Evolutionary conservation across 1,284 basidiomycete species (phyloP).

Genomic region (Melampsora larici-populina): DNA sequence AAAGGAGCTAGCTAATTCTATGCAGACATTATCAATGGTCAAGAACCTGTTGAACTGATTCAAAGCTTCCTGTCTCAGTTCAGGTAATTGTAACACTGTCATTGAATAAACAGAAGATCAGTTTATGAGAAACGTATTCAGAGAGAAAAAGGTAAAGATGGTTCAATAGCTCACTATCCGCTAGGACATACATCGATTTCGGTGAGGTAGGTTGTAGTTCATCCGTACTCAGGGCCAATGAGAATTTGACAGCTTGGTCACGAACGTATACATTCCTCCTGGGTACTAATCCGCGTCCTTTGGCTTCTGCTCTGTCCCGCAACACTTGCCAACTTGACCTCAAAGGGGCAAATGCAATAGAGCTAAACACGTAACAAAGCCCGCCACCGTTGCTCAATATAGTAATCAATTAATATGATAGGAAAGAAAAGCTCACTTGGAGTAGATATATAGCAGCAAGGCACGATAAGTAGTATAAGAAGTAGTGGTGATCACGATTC

Average conservation of each 20-base stretch:
- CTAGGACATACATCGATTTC: slow-evolving; percentile 39
- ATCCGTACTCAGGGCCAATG: slow-evolving; percentile 29
- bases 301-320: slow-evolving; percentile 28
- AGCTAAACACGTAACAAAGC: slow-evolving; percentile 10
- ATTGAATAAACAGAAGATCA: neutral
- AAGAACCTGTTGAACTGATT: slow-evolving; percentile 31
- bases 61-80: slow-evolving; percentile 36
- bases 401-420: neutral
- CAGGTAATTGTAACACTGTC: slow-evolving; percentile 34
- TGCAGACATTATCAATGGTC: slow-evolving; percentile 34
- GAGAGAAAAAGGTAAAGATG: neutral
- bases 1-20: slow-evolving; percentile 33
- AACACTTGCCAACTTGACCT: slow-evolving; percentile 34
- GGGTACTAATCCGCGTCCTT: slow-evolving; percentile 11
- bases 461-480: slow-evolving; percentile 41
- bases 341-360: slow-evolving; percentile 34
- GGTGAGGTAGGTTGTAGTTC: slow-evolving; percentile 40
- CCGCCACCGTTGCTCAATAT: neutral
- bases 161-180: slow-evolving; percentile 22
- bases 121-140: neutral
- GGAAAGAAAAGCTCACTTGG: slow-evolving; percentile 21
- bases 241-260: slow-evolving; percentile 40
- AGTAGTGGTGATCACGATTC: slow-evolving; percentile 30
- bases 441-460: slow-evolving; percentile 39
- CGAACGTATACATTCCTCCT: slow-evolving; percentile 30